phyloP scores from a whole-genome alignment of 495 filamentous ascomycete species.

The Thermothielavioides terrestris region DNA sequence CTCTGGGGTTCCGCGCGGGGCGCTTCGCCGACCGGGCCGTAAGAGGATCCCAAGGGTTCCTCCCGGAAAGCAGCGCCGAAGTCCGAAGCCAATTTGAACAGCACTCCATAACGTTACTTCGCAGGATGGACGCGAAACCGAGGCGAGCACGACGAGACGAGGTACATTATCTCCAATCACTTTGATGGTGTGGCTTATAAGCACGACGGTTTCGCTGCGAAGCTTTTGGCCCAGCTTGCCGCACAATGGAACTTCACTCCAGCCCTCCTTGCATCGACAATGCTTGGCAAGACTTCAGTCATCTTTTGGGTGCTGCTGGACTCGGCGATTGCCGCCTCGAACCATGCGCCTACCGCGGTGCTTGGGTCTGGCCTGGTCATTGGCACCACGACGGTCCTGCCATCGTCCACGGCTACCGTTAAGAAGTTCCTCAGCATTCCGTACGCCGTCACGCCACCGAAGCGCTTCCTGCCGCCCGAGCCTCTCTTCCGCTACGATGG shows the following conservation, averaged over 20 bases:
- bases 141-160: not conserved
- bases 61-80: not conserved
- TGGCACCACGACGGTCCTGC: not conserved
- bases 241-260: too few species aligned
- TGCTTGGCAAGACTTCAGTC: not conserved
- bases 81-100: not conserved
- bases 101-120: not conserved
- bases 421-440: not conserved
- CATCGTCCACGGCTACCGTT: not conserved
- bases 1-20: not conserved
- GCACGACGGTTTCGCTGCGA: not conserved
- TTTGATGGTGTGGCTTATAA: not conserved
- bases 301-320: not conserved
- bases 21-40: too few species aligned
- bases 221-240: too few species aligned
- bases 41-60: too few species aligned
- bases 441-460: not conserved
- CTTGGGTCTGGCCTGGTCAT: not conserved
- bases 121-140: not conserved
- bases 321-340: not conserved
- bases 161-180: not conserved
- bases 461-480: too few species aligned
- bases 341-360: not conserved
- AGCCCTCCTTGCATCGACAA: not conserved
- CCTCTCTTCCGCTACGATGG: too few species aligned